Conservation (phyloP, 495 filamentous ascomycete genomes). For the Aspergillus olivimuriae region DNA sequence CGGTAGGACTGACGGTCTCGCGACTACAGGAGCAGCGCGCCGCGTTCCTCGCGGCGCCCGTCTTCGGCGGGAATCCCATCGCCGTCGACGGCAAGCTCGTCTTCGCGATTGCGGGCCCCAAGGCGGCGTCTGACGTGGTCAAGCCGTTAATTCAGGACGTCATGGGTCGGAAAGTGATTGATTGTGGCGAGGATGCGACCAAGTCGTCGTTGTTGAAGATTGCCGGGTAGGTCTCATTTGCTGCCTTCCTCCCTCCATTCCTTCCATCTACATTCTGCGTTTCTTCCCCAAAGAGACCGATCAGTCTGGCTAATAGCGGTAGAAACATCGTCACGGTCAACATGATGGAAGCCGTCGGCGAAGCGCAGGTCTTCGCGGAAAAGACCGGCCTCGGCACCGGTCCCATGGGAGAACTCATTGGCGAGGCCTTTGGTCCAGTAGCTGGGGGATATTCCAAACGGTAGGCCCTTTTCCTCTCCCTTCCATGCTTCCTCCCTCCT, state of each 20-base stretch:
- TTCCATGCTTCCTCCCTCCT: too few species aligned
- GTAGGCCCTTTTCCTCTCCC: constrained; percentile 20
- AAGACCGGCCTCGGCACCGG: constrained; percentile 45
- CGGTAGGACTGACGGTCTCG: constrained; percentile 27
- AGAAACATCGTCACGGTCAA: constrained; percentile 43
- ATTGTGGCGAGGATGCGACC: constrained; percentile 42
- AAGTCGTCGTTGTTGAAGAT: constrained; percentile 42
- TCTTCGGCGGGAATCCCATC: constrained; percentile 41
- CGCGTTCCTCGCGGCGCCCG: constrained; percentile 36
- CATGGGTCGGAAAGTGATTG: constrained; percentile 40
- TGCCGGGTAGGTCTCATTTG: constrained; percentile 26
- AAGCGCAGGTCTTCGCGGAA: constrained; percentile 51
- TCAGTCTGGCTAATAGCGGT: too few species aligned
- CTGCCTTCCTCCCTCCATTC: background rate
- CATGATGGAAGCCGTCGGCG: constrained; percentile 46
- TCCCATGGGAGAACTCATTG: constrained; percentile 44
- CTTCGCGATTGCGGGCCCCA: constrained; percentile 39
- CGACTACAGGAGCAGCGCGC: constrained; percentile 30
- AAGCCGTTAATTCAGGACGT: constrained; percentile 42
- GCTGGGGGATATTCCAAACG: constrained; percentile 44
- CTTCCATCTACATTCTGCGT: background rate
- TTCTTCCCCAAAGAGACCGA: too few species aligned
- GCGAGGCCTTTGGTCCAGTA: constrained; percentile 45
- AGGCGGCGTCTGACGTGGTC: constrained; percentile 26
- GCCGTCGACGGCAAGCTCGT: constrained; percentile 41